Percentiles rank a stretch among this genome's conserved stretches.
phyloP scores from a whole-genome alignment of 768 basidiomycete species.

The Leccinum incarnatum region DNA sequence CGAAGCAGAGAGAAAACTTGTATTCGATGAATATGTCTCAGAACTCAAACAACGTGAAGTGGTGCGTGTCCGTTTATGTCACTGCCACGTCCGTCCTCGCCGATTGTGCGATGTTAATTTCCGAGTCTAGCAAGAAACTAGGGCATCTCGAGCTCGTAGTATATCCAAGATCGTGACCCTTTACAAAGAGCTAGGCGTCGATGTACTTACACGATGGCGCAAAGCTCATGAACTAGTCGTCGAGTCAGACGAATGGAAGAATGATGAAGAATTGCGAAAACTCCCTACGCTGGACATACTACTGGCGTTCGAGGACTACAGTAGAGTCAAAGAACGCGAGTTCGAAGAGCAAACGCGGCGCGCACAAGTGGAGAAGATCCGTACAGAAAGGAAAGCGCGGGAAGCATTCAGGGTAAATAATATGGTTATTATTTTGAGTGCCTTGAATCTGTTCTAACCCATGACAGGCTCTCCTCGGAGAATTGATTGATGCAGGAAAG shows the following conservation, averaged over 20 bases:
- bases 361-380: slow-evolving; percentile 76
- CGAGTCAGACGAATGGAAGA: slow-evolving; percentile 75
- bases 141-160: slow-evolving; percentile 73
- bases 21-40: slow-evolving; percentile 89
- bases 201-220: slow-evolving; percentile 93
- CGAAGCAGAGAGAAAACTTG: slow-evolving; percentile 78
- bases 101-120: slow-evolving; percentile 5
- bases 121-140: slow-evolving; percentile 64
- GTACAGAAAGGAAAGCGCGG: slow-evolving; percentile 84
- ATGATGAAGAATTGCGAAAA: slow-evolving; percentile 72
- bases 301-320: slow-evolving; percentile 92
- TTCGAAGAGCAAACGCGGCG: slow-evolving; percentile 85
- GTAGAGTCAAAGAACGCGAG: slow-evolving; percentile 84
- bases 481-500: slow-evolving; percentile 60
- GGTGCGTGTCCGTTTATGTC: slow-evolving; percentile 45
- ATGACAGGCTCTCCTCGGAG: slow-evolving; percentile 63
- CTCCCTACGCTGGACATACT: slow-evolving; percentile 91
- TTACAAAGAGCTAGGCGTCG: slow-evolving; percentile 85
- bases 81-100: neutral
- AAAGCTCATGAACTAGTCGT: slow-evolving; percentile 74
- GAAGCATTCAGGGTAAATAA: slow-evolving; percentile 78
- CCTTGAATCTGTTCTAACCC: slow-evolving; percentile 1
- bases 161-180: slow-evolving; percentile 80
- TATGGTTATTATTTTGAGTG: neutral
- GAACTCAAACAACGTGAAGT: slow-evolving; percentile 88